These are phyloP conservation scores for Nakaseomyces sp. DNA, from an alignment of 1,139 yeast species.

Conservation along the genomic window DNA sequence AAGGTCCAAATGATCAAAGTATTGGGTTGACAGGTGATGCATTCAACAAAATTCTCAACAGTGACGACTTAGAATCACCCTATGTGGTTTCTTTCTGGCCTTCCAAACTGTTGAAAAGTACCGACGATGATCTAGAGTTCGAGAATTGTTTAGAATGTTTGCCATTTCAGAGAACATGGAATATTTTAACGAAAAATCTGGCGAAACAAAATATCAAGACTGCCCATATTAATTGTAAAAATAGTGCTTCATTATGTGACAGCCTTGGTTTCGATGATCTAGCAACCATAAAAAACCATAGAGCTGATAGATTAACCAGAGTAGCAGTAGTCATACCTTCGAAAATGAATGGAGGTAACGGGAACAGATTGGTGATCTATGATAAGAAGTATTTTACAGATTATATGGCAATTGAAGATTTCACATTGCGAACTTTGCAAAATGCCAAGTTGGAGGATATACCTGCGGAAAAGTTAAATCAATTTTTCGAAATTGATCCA, in stretches of 20 bases:
- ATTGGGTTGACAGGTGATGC: conserved; percentile 11
- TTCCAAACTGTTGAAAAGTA: conserved; percentile 36
- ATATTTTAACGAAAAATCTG: conserved; percentile 43
- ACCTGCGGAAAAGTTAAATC: background rate
- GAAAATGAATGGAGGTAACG: background rate
- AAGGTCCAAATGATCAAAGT: conserved; percentile 20
- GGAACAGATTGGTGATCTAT: background rate
- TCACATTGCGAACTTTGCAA: background rate
- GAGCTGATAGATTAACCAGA: conserved; percentile 4
- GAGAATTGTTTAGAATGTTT: conserved; percentile 42
- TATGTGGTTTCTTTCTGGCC: conserved; percentile 60
- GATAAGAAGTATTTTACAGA: conserved; percentile 3
- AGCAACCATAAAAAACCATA: conserved; percentile 2
- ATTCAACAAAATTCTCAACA: conserved; percentile 33
- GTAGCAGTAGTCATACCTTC: background rate
- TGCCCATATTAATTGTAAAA: conserved; percentile 52
- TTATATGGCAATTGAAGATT: background rate
- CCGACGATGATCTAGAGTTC: conserved; percentile 31
- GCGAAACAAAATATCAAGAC: conserved; percentile 35
- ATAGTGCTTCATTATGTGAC: conserved; percentile 43
- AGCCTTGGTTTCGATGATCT: conserved; percentile 39
- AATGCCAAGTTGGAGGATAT: background rate
- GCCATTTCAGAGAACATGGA: conserved; percentile 50
- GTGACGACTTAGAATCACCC: conserved; percentile 44
- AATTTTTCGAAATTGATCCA: background rate